Percentiles rank a stretch among this genome's conserved stretches.
Conservation (phyloP, 371 early-diverging fungal species). For the Zancudomyces culisetae region DNA sequence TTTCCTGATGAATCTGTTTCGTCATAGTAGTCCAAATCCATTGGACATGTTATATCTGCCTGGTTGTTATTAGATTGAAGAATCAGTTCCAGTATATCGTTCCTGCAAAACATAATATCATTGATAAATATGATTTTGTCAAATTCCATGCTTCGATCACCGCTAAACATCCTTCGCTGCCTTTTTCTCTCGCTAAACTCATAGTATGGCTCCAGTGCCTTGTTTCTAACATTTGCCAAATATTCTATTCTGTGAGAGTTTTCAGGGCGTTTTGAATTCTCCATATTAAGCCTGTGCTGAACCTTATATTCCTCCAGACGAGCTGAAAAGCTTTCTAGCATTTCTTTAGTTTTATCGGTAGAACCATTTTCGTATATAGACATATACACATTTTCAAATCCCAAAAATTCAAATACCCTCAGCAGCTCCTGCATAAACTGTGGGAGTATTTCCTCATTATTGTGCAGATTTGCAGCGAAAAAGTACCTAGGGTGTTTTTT, state of each 20-base stretch:
- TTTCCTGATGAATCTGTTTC: slow-evolving; percentile 2
- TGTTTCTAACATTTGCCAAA: slow-evolving; percentile 26
- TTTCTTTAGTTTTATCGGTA: slow-evolving; percentile 16
- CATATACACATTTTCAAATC: slow-evolving; percentile 11
- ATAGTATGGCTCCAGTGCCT: slow-evolving; percentile 23
- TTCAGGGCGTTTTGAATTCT: slow-evolving; percentile 3
- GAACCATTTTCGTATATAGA: slow-evolving; percentile 27
- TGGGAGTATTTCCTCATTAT: slow-evolving; percentile 22
- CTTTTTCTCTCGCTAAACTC: not conserved
- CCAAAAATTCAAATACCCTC: slow-evolving; percentile 13
- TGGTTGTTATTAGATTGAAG: slow-evolving; percentile 16
- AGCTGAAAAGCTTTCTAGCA: slow-evolving; percentile 7
- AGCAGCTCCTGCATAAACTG: slow-evolving; percentile 18
- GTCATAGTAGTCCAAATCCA: slow-evolving; percentile 26
- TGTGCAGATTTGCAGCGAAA: slow-evolving; percentile 22
- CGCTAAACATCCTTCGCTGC: no score
- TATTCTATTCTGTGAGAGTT: slow-evolving; percentile 25
- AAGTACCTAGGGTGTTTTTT: slow-evolving; percentile 6
- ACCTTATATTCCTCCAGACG: slow-evolving; percentile 10
- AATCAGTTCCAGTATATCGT: slow-evolving; percentile 27
- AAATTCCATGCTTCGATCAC: not conserved
- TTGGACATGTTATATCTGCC: slow-evolving; percentile 25
- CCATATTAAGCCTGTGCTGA: slow-evolving; percentile 7
- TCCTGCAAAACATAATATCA: slow-evolving; percentile 26
- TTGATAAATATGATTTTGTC: slow-evolving; percentile 25